Percentiles rank a stretch among this genome's conserved stretches.
Conservation (phyloP, 768 basidiomycete species). For the Tylopilus intermedius region DNA sequence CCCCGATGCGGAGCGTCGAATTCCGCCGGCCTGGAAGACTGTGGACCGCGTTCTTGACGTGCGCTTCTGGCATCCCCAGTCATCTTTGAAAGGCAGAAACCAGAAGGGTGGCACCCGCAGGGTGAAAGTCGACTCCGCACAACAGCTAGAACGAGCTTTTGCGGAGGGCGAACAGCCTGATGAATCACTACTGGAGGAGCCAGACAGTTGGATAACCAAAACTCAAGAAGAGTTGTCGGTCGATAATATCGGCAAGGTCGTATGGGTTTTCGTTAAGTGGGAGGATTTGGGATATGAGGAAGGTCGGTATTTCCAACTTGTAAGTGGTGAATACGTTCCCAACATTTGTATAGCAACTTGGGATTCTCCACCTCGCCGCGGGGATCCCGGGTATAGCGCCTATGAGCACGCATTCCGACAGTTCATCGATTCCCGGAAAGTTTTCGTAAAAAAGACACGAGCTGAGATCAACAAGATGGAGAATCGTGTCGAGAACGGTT, state of each 20-base stretch:
- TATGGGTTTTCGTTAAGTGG: conserved; percentile 92
- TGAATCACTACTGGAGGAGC: conserved; percentile 46
- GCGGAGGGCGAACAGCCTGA: conserved; percentile 63
- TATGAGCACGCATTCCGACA: conserved; percentile 64
- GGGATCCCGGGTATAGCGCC: conserved; percentile 53
- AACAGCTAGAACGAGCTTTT: conserved; percentile 38
- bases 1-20: conserved; percentile 65
- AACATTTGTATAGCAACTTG: conserved; percentile 61
- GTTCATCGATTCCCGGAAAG: conserved; percentile 58
- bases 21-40: conserved; percentile 81
- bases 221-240: conserved; percentile 41
- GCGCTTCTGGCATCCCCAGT: conserved; percentile 51
- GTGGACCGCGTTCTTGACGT: conserved; percentile 90
- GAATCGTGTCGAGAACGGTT: conserved; percentile 52
- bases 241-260: conserved; percentile 55
- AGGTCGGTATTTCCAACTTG: conserved; percentile 42
- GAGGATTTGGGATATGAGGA: conserved; percentile 88
- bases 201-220: conserved; percentile 47
- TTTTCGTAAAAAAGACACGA: conserved; percentile 49
- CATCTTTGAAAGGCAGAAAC: conserved; percentile 10
- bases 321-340: background rate
- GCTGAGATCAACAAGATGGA: conserved; percentile 43
- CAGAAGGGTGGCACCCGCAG: conserved; percentile 21
- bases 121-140: conserved; percentile 30
- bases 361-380: conserved; percentile 76